These are phyloP conservation scores for Thielaviopsis euricoi DNA, from an alignment of 2,329 filamentous ascomycete genomes.

Conservation along the genomic window DNA sequence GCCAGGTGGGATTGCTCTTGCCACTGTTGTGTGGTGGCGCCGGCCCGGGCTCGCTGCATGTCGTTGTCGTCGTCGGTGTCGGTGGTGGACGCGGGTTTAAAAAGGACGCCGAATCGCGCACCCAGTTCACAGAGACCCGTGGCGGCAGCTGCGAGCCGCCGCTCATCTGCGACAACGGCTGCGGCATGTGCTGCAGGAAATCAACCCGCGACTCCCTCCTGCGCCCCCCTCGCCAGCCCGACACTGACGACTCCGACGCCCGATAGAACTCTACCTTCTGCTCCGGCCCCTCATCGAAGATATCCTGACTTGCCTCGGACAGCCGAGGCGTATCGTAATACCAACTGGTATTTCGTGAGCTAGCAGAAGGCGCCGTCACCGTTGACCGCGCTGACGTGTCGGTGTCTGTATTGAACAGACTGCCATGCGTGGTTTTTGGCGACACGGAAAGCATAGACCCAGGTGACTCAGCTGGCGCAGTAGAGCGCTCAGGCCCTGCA, in stretches of 20 bases:
- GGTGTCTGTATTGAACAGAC: background rate
- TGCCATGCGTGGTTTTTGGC: background rate
- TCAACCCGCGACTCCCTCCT: constrained; percentile 32
- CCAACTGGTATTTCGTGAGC: background rate
- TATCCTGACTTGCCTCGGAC: background rate
- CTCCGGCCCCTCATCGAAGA: background rate
- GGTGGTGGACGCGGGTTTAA: background rate
- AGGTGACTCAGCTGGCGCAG: background rate
- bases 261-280: too few species aligned
- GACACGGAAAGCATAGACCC: background rate
- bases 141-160: background rate
- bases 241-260: background rate
- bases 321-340: background rate
- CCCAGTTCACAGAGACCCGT: background rate
- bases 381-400: background rate
- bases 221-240: background rate
- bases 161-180: constrained; percentile 35
- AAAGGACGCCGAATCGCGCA: background rate
- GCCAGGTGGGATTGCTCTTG: constrained; percentile 23
- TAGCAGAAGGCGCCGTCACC: background rate
- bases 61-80: background rate
- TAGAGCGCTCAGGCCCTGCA: background rate
- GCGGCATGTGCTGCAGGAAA: constrained; percentile 32
- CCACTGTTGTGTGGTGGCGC: background rate
- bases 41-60: too few species aligned